A percentile compares a stretch with the other conserved stretches of the same genome.
These are phyloP conservation scores for Bruguiera parviflora DNA, from an alignment of 345 rosid genomes.

Conservation along the genomic window DNA sequence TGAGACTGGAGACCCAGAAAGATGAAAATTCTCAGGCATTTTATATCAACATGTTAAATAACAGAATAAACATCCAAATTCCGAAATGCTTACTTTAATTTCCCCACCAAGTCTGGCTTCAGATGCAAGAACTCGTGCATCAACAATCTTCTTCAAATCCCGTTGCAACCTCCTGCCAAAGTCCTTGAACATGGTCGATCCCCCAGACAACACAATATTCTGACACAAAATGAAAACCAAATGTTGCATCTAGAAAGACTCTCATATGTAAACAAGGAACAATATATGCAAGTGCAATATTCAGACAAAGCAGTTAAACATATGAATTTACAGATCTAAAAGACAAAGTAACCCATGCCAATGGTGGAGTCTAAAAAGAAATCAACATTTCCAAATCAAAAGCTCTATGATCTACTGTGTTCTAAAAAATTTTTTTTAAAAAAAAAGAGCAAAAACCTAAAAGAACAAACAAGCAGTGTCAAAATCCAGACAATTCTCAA, in stretches of 20 bases:
- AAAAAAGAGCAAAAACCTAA: background rate
- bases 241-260: background rate
- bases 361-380: background rate
- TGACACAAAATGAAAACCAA: slow-evolving; percentile 31
- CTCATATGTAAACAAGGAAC: background rate
- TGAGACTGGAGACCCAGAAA: slow-evolving; percentile 46
- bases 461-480: background rate
- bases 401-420: background rate
- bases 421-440: too few relatives aligned
- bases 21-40: background rate
- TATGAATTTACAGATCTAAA: background rate
- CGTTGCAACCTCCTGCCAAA: slow-evolving; percentile 95
- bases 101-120: slow-evolving; percentile 75
- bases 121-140: slow-evolving; percentile 78
- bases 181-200: slow-evolving; percentile 99
- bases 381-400: too few relatives aligned
- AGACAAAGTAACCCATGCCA: background rate
- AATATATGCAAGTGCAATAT: background rate
- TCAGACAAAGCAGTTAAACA: background rate
- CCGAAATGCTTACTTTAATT: slow-evolving; percentile 49
- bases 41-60: background rate
- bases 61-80: background rate
- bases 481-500: background rate
- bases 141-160: slow-evolving; percentile 93
- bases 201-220: slow-evolving; percentile 97